Conservation (phyloP, 768 basidiomycete genomes). For the Phylloporus sp. region DNA sequence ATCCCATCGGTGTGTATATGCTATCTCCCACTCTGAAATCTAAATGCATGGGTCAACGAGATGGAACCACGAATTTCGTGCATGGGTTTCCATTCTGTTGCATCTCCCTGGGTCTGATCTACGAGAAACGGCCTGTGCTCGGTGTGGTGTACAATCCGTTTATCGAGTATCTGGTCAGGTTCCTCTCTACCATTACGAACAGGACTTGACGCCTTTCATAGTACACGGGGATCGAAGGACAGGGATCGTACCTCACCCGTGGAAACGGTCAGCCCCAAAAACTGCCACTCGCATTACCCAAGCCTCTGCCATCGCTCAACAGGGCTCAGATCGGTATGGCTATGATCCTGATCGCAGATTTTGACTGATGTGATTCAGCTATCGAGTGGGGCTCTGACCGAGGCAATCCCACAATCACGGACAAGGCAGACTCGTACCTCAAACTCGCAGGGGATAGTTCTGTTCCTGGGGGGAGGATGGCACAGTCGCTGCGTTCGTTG, state of each 20-base stretch:
- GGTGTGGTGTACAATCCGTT: conserved; percentile 95
- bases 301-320: conserved; percentile 62
- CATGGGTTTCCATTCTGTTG: conserved; percentile 86
- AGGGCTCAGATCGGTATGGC: conserved; percentile 63
- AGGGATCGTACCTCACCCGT: conserved; percentile 73
- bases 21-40: not conserved
- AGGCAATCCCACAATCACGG: conserved; percentile 43
- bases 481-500: conserved; percentile 75
- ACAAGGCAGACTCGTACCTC: conserved; percentile 65
- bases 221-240: conserved; percentile 78
- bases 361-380: conserved; percentile 36
- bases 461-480: conserved; percentile 75
- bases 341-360: not conserved
- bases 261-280: conserved; percentile 42
- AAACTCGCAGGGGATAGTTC: conserved; percentile 70
- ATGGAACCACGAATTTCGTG: conserved; percentile 87
- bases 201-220: conserved; percentile 17
- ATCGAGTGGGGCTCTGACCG: conserved; percentile 91
- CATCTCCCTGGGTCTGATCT: conserved; percentile 88
- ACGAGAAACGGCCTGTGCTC: conserved; percentile 74
- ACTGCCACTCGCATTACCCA: conserved; percentile 64
- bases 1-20: conserved; percentile 73
- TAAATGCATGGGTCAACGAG: conserved; percentile 32
- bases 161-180: conserved; percentile 68
- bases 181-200: not conserved